Conservation (phyloP, 805 yeast species). For the Suhomyces pyralidae region DNA sequence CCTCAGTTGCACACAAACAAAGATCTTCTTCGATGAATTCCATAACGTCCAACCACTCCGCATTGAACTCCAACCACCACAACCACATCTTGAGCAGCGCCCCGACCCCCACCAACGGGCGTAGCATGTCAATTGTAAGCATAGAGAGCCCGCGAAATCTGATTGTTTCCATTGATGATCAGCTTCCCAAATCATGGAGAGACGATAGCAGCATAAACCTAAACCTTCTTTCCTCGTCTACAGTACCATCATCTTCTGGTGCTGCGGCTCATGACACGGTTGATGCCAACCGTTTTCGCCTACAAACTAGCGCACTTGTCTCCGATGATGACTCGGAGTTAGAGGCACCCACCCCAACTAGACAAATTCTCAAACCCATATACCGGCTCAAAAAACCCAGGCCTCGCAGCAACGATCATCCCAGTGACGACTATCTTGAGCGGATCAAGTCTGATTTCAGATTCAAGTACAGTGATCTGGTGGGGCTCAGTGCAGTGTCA, state of each 20-base stretch:
- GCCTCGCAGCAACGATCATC: constrained; percentile 1
- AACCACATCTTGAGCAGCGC: constrained; percentile 2
- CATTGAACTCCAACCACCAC: neutral
- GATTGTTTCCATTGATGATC: constrained; percentile 39
- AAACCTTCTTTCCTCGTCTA: constrained; percentile 13
- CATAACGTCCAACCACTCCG: constrained; percentile 4
- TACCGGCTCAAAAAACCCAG: constrained; percentile 7
- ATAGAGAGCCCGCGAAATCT: constrained; percentile 41
- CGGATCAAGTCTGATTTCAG: constrained; percentile 22
- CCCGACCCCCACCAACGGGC: constrained; percentile 18
- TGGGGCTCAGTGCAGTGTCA: neutral
- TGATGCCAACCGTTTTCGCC: constrained; percentile 1
- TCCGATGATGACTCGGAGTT: constrained; percentile 40
- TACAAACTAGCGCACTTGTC: constrained; percentile 6
- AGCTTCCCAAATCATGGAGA: constrained; percentile 24
- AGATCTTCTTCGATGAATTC: constrained; percentile 33
- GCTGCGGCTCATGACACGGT: neutral
- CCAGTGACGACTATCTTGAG: constrained; percentile 1
- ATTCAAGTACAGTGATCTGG: constrained; percentile 12
- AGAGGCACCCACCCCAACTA: constrained; percentile 14
- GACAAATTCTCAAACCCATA: constrained; percentile 17
- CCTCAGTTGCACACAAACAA: constrained; percentile 17
- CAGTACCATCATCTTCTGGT: neutral
- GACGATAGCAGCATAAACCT: constrained; percentile 30
- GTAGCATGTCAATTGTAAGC: constrained; percentile 38